Conservation (phyloP, 139 green algal species). For the Haematococcus sp. region DNA sequence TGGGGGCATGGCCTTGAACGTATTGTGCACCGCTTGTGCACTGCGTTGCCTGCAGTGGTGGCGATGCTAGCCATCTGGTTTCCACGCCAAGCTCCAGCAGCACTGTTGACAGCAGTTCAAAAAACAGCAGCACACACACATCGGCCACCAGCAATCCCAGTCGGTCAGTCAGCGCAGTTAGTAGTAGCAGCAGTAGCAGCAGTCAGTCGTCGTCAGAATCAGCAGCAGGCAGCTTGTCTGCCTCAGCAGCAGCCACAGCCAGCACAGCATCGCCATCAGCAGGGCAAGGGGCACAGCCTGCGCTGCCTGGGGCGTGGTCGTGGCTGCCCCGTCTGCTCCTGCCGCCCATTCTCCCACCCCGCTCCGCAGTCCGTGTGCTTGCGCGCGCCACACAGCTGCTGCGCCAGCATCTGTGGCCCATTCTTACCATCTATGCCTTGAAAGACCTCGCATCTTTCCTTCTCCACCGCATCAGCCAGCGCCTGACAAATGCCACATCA, state of each 20-base stretch:
- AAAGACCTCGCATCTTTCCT: constrained; percentile 44
- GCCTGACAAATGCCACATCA: constrained; percentile 48
- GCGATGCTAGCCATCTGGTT: too few relatives aligned
- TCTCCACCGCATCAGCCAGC: constrained; percentile 43
- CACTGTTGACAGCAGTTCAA: too few relatives aligned
- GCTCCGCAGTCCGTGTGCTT: constrained; percentile 4
- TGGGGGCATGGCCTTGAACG: too few relatives aligned
- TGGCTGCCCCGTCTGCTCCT: not conserved
- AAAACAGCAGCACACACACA: too few relatives aligned
- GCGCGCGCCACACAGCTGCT: constrained; percentile 11
- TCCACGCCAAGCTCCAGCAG: too few relatives aligned
- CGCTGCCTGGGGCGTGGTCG: not conserved
- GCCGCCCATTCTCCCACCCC: constrained; percentile 4
- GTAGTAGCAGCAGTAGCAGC: not conserved
- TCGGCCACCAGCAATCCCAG: too few relatives aligned
- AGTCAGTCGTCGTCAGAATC: not conserved
- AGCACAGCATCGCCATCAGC: not conserved
- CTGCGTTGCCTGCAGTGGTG: too few relatives aligned
- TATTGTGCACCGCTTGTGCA: too few relatives aligned
- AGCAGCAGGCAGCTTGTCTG: not conserved
- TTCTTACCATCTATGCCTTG: constrained; percentile 32
- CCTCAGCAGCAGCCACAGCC: not conserved
- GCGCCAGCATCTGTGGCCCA: constrained; percentile 24
- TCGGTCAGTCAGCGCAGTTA: too few relatives aligned
- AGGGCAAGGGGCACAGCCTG: not conserved